These are phyloP conservation scores for Candida pseudocylindracea DNA, from an alignment of 1,139 yeast genomes.

Conservation along the genomic window DNA sequence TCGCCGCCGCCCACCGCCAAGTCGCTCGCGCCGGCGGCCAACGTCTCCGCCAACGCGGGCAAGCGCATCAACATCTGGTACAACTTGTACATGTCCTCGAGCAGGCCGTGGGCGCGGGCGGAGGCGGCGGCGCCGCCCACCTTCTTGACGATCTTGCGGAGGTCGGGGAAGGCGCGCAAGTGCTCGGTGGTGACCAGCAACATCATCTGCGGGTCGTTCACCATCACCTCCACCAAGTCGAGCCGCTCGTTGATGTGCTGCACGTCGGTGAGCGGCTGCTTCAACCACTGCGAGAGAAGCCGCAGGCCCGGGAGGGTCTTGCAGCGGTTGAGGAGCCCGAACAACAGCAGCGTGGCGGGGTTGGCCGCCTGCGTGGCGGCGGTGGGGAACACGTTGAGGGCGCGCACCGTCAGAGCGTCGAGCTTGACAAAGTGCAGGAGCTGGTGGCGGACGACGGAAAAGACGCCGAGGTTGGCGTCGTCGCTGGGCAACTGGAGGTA, in stretches of 20 bases:
- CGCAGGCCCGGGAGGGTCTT: slow-evolving; percentile 75
- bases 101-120: slow-evolving; percentile 11
- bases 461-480: slow-evolving; percentile 16
- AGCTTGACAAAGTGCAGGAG: slow-evolving; percentile 64
- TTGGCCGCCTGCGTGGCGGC: slow-evolving; percentile 10
- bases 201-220: slow-evolving; percentile 49
- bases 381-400: slow-evolving; percentile 69
- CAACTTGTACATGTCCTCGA: slow-evolving; percentile 82
- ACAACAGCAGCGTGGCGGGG: slow-evolving; percentile 22
- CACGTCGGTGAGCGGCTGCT: slow-evolving; percentile 67
- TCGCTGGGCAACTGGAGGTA: slow-evolving; percentile 34
- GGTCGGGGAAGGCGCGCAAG: slow-evolving; percentile 60
- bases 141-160: slow-evolving; percentile 52
- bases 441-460: slow-evolving; percentile 41
- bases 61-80: slow-evolving; percentile 56
- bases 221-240: slow-evolving; percentile 41
- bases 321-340: slow-evolving; percentile 71
- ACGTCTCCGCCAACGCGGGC: slow-evolving; percentile 38
- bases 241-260: slow-evolving; percentile 46
- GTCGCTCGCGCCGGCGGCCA: slow-evolving; percentile 7
- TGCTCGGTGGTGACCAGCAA: slow-evolving; percentile 45
- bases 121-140: slow-evolving; percentile 15
- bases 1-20: slow-evolving; percentile 13
- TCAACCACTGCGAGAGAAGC: slow-evolving; percentile 78
- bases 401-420: slow-evolving; percentile 76